Base-by-base conservation (phyloP, 129 eudicot genomes). In the Centrapalus pauciflorus region DNA sequence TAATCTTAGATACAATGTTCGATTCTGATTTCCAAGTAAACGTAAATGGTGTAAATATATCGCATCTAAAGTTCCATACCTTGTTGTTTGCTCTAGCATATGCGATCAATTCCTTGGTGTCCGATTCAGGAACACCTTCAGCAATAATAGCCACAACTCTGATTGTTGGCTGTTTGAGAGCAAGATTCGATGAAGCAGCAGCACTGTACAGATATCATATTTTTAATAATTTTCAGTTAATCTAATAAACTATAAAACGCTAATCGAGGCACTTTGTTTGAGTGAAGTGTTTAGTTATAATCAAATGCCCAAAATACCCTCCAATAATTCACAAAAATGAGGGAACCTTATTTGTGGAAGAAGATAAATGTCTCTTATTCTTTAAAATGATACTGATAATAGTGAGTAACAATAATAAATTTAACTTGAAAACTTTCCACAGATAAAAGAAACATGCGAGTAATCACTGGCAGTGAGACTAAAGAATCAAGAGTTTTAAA, bases 91-190 rank as follows among this genome's bases (percentile, higher is more conserved):
- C 61, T 68, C 71, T 81, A 25, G 96, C 96, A 54, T 77, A 85
- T 40, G 87, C 89, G 51, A 88, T 88, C 73, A 88, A 70, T 45
- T 88, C 89, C 82, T 88, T 88, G 50, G 89, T 75, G 77, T 88
- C 96, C 0, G 87, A 80, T 71, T 85, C 93, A 40, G 96, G 93
- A 54, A 88, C 92, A 71, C 96, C 96, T 76, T 88, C 93, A 60
- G 96, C 96, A 41, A 88, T 85, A 60, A 88, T 88, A 10, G 92
- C 96, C 61, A 78, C 96, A 40, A 85, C 93, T 81, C 86, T 85
- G 29, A 88, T 82, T 19, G 96, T 88, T 16, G 96, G 89, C 73
- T 88, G 96, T 76, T 85, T 88, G 46, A 88, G 84, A 37, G 96
- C 96, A 25, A 83, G 51, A 87, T 82, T 79, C 6, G 96, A 85